phyloP scores from a whole-genome alignment of 1,284 basidiomycete species.

The Ganoderma lingzhi region DNA sequence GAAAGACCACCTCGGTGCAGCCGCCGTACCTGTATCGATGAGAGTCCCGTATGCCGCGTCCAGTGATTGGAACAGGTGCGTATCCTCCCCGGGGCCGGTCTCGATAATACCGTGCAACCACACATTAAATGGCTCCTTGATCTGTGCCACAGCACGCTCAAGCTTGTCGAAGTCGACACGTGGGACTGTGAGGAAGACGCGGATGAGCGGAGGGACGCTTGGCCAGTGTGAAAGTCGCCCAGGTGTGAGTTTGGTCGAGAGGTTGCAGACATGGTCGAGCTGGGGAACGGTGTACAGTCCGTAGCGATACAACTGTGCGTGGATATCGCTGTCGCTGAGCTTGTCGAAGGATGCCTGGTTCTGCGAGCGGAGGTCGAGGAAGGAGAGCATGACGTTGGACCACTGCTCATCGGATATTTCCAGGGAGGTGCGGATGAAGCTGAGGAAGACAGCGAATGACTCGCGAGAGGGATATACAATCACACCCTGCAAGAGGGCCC shows the following conservation, averaged over 20 bases:
- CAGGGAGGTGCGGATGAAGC: conserved; percentile 45
- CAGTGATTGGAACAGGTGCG: conserved; percentile 42
- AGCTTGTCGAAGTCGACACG: conserved; percentile 13
- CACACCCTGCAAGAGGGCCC: conserved; percentile 13
- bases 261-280: not conserved
- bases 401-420: conserved; percentile 38
- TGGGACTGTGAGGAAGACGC: conserved; percentile 37
- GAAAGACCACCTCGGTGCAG: conserved; percentile 37
- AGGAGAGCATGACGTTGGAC: conserved; percentile 41
- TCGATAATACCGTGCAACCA: conserved; percentile 41
- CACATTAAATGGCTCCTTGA: conserved; percentile 34
- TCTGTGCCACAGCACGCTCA: not conserved
- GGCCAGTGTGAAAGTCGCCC: conserved; percentile 42
- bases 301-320: conserved; percentile 42
- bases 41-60: conserved; percentile 44
- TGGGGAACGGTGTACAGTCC: conserved; percentile 38
- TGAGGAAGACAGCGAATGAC: conserved; percentile 41
- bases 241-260: not conserved
- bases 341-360: conserved; percentile 43
- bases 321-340: conserved; percentile 46
- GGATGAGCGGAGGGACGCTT: conserved; percentile 36
- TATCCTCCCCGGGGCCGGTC: conserved; percentile 21
- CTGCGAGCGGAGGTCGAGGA: conserved; percentile 35
- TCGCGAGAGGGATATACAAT: conserved; percentile 20
- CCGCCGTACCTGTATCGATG: conserved; percentile 36